These are phyloP conservation scores for Euptelea pleiosperma DNA, from an alignment of 164 flowering plant species.

Conservation along the genomic window DNA sequence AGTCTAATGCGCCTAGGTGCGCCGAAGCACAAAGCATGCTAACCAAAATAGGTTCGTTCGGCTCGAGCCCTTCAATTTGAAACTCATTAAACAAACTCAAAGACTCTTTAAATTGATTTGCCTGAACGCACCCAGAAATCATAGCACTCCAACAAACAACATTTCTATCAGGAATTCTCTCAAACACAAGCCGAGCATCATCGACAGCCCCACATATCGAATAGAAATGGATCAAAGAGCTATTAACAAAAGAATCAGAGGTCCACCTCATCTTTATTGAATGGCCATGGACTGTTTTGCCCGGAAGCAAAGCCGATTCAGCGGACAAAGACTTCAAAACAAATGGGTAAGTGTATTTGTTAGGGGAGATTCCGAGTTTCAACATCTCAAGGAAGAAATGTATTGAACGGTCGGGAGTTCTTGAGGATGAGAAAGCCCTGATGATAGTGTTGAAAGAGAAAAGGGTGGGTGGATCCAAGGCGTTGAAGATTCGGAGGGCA, in stretches of 20 bases:
- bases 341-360: background rate
- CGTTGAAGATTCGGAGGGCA: background rate
- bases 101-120: constrained; percentile 1
- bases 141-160: constrained; percentile 10
- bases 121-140: constrained; percentile 4
- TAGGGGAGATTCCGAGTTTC: background rate
- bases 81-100: constrained; percentile 9
- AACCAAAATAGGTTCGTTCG: constrained; percentile 7
- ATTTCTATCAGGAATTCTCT: constrained; percentile 5
- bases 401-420: background rate
- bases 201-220: background rate
- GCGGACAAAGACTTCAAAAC: background rate
- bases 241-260: background rate
- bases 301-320: background rate
- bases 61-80: background rate
- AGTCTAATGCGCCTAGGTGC: constrained; percentile 14
- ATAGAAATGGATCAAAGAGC: constrained; percentile 11
- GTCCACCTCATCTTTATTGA: background rate
- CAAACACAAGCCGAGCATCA: constrained; percentile 4
- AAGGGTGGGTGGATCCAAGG: background rate
- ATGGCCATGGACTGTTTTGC: background rate
- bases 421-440: background rate
- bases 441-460: background rate
- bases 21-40: constrained; percentile 9
- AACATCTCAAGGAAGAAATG: background rate